Evolutionary conservation across 768 basidiomycete species (phyloP), one percentile per base, ranked within the genome.

Genomic region (Macrolepiota albuminosa): DNA sequence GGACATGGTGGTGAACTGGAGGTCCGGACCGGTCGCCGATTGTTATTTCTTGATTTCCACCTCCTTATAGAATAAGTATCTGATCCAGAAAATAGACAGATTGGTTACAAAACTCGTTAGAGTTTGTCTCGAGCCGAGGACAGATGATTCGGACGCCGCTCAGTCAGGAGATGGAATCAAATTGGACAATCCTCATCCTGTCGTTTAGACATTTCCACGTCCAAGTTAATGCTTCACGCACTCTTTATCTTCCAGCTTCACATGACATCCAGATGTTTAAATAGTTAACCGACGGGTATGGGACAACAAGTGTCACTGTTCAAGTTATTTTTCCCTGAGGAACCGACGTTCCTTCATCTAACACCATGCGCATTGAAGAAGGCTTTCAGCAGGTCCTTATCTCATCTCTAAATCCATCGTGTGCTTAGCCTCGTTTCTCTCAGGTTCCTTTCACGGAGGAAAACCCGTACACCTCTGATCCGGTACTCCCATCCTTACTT

Each of bases 401-500:
- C 37, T 26, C 21, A 46, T 13, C 55, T 54, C 49, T 10, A 10
- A 53, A 31, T 31, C 26, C 18, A 36, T 9, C 3, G 4, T 43
- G 11, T 24, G 3, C 56, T 43, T 29, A 31, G 4, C 16, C 39
- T 13, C 16, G 14, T 37, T 14, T 18, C 24, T 2, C 29, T 6
- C 60, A 88, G 85, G 73, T 72, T 2, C 82, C 79, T 9, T 84
- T 83, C 64, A 69, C 70, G 0, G 84, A 86, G 62, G 79, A 77
- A 39, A 84, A 90, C 69, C 81, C 84, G 4, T 90, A 84, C 64
- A 74, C 76, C 39, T 72, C 78, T 29, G 89, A 93, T 67, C 78
- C 81, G 0, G 85, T 85, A 7, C 73, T 93, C 6, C 85, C 86
- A 9, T 71, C 72, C 43, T 69, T 93, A 26, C 68, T 91, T 57